Conservation (phyloP, 306 rosid genomes). For the Acacia melanoxylon region DNA sequence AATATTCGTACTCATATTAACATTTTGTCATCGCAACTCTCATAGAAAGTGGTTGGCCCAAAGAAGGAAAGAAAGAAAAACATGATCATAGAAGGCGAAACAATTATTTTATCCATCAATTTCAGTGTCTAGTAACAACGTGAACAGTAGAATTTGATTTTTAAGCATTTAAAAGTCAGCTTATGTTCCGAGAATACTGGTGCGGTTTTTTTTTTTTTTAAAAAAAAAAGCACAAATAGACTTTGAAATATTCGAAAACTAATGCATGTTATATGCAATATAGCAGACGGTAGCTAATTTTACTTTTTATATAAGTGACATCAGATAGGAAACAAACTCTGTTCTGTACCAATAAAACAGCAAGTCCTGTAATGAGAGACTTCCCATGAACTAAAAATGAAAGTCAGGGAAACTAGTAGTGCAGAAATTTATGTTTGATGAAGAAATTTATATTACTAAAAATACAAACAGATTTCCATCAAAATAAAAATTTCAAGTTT, state of each 20-base stretch:
- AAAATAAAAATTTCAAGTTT: not conserved
- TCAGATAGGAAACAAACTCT: not conserved
- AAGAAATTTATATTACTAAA: not conserved
- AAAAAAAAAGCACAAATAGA: not conserved
- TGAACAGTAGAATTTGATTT: not conserved
- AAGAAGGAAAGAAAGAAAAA: no score
- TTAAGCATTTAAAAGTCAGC: not conserved
- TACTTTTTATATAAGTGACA: not conserved
- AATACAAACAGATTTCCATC: not conserved
- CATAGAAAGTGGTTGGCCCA: not conserved
- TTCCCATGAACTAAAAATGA: not conserved
- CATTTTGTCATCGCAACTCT: not conserved
- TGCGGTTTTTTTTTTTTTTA: not conserved
- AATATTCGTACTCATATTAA: not conserved
- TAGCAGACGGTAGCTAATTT: not conserved
- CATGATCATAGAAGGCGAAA: not conserved
- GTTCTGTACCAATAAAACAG: not conserved
- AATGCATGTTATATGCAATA: not conserved
- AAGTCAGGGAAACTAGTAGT: no score
- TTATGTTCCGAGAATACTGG: not conserved
- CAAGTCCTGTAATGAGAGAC: not conserved
- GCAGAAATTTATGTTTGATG: not conserved
- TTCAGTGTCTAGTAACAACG: not conserved
- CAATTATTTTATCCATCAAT: not conserved
- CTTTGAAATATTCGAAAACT: not conserved